A percentile compares a stretch with the other conserved stretches of the same genome.
Conservation (phyloP, 352 stramenopile genomes). For the Aphanomyces invadans region DNA sequence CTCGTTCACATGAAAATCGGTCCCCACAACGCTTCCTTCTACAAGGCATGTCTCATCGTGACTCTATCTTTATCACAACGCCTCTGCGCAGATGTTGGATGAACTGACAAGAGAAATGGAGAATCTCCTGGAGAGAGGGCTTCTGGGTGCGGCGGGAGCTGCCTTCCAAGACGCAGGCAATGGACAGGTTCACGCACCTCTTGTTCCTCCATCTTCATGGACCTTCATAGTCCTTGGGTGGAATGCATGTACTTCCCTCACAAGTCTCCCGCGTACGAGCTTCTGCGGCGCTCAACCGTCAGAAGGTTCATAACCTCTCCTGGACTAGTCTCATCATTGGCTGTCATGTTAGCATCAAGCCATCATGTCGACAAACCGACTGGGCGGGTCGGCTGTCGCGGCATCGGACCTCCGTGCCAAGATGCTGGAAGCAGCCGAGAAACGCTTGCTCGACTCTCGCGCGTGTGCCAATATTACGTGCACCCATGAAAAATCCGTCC, state of each 20-base stretch:
- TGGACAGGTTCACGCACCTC: conserved; percentile 32
- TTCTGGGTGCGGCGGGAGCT: conserved; percentile 39
- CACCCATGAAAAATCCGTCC: conserved; percentile 15
- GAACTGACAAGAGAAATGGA: conserved; percentile 57
- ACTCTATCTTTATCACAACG: not conserved
- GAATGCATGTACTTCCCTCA: not conserved
- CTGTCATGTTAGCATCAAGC: conserved; percentile 31
- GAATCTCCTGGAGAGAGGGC: conserved; percentile 40
- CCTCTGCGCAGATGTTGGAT: conserved; percentile 35
- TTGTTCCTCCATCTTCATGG: not conserved
- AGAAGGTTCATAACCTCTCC: not conserved
- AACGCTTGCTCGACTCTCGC: conserved; percentile 38
- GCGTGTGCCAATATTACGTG: not conserved
- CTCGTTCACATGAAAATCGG: conserved; percentile 63
- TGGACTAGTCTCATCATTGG: not conserved
- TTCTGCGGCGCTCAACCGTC: not conserved
- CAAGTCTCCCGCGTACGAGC: not conserved
- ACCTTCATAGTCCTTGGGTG: not conserved
- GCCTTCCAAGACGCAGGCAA: conserved; percentile 38
- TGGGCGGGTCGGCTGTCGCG: conserved; percentile 23
- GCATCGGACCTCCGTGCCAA: conserved; percentile 28
- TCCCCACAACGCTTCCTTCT: conserved; percentile 59
- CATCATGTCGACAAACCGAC: conserved; percentile 31
- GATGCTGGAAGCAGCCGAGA: conserved; percentile 47
- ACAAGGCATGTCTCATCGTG: conserved; percentile 32